Percentiles rank a stretch among this genome's conserved stretches.
Evolutionary conservation across 1,284 basidiomycete species (phyloP).

Genomic region (Mrakiaceae sp.): DNA sequence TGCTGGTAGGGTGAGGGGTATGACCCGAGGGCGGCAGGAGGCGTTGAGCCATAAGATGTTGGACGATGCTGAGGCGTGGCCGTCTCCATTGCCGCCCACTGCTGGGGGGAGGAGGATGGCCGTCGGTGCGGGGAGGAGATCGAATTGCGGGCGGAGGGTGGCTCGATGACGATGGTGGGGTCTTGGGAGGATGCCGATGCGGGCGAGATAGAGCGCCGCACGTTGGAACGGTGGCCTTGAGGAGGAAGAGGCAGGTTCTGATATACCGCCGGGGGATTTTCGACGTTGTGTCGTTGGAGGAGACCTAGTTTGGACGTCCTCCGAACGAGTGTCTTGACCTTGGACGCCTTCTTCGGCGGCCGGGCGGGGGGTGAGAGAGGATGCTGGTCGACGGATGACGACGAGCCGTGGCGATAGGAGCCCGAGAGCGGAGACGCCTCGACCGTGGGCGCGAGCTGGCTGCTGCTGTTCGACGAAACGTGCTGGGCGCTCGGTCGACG

Average conservation of each 20-base stretch:
- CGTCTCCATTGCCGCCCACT: no score
- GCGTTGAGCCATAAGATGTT: not conserved
- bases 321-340: conserved; percentile 1
- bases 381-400: not conserved
- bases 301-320: conserved; percentile 8
- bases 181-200: conserved; percentile 1
- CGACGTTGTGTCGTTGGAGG: no score
- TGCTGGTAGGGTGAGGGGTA: not conserved
- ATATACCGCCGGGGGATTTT: no score
- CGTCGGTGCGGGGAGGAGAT: no score
- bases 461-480: no score
- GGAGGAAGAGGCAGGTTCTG: not conserved
- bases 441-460: no score
- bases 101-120: not conserved
- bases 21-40: no score
- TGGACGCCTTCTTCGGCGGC: not conserved
- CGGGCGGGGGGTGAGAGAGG: not conserved
- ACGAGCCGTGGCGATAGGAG: no score
- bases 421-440: no score
- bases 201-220: not conserved
- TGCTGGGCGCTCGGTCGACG: no score
- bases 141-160: not conserved
- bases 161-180: conserved; percentile 10
- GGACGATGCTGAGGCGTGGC: no score
- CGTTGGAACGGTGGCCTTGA: not conserved